Percentiles rank a stretch among this genome's conserved stretches.
Conservation (phyloP, 345 rosid genomes). For the Euphorbia peplus region DNA sequence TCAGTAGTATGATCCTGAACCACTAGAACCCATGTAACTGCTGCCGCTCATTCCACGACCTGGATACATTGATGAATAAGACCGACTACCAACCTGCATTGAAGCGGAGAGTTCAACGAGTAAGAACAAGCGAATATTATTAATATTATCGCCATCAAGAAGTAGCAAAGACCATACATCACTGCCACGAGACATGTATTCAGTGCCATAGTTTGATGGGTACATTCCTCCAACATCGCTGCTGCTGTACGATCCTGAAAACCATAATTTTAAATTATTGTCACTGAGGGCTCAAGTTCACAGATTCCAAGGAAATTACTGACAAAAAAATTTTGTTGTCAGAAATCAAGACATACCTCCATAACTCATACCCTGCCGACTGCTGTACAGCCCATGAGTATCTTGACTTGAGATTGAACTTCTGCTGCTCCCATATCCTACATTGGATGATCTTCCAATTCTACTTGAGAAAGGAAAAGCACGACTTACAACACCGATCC, state of each 20-base stretch:
- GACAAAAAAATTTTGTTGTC: constrained; percentile 16
- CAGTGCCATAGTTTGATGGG: constrained; percentile 69
- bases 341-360: constrained; percentile 47
- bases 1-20: constrained; percentile 90
- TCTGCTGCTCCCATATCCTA: constrained; percentile 82
- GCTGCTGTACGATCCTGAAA: constrained; percentile 76
- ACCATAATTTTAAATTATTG: constrained; percentile 12
- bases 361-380: constrained; percentile 79
- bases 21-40: constrained; percentile 72
- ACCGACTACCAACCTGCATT: constrained; percentile 78
- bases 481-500: constrained; percentile 5
- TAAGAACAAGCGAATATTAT: background rate
- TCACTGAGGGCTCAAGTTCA: background rate
- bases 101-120: background rate
- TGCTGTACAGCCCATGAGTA: constrained; percentile 68
- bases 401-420: constrained; percentile 72
- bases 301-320: background rate
- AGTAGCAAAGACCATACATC: constrained; percentile 49
- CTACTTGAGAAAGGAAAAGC: constrained; percentile 28
- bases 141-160: background rate
- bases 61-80: constrained; percentile 80
- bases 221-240: constrained; percentile 75
- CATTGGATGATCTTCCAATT: constrained; percentile 72
- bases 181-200: constrained; percentile 64
- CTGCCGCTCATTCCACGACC: constrained; percentile 79